Base-by-base conservation (phyloP, 352 stramenopile genomes). In the Stephanocyclus meneghinianus region DNA sequence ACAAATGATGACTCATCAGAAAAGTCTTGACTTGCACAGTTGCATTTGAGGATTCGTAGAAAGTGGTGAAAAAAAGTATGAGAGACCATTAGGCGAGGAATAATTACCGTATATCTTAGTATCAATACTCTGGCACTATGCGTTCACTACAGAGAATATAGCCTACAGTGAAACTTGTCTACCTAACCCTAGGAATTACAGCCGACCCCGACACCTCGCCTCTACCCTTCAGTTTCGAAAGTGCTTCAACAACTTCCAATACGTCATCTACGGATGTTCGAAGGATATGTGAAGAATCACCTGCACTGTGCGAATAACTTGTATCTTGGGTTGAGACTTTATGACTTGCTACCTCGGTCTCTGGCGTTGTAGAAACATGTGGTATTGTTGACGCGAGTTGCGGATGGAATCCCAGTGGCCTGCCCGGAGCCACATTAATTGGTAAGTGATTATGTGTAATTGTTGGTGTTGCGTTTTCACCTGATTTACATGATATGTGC, bases 221-320 rank as follows among this genome's bases (percentile, higher is more conserved):
- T 35, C 30, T 68, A 32, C 72, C 74, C 35, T 62, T 64, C 18
- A 82, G 44, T 37, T 64, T 76, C 7, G 75, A 82, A 26, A 82
- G 47, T 4, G 75, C 69, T 51, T 77, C 53, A 1, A 69, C 75
- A 15, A 82, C 75, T 69, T 82, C 75, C 42, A 82, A 69, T 35
- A 82, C 75, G 60, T 82, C 75, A 56, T 77, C 60, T 48, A 61
- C 44, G 16, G 60, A 30, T 16, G 40, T 16, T 26, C 48, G 37
- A 64, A 63, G 56, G n/a, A 21, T 61, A 30, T 75, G 65, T 29
- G 68, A 26, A 26, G 21, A 26, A 26, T 26, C 21, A 40, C 35
- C 35, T 40, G 35, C 3, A 13, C 60, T 48, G 66, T 63, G 15
- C 11, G 7, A 18, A 35, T 7, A 11, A n/a, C 9, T 11, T 61